phyloP scores from a whole-genome alignment of 441 rosid genomes.

The Pelargonium citronellum region DNA sequence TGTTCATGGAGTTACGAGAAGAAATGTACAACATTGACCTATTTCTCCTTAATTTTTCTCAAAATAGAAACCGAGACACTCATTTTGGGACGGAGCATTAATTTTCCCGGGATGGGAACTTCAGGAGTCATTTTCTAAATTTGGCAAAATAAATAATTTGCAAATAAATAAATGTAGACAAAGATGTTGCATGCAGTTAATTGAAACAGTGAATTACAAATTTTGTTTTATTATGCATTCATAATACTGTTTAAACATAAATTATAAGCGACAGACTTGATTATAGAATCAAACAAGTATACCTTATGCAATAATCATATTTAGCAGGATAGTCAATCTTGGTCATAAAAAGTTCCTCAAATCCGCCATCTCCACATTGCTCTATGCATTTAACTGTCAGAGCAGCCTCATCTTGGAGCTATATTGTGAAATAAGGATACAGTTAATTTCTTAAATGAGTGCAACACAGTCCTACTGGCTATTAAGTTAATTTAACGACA shows the following conservation, averaged over 20 bases:
- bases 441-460: neutral
- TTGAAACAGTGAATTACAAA: neutral
- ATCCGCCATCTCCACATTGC: constrained; percentile 68
- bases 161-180: neutral
- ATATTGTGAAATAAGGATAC: constrained; percentile 19
- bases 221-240: neutral
- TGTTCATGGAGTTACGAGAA: too few species aligned
- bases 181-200: neutral
- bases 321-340: constrained; percentile 73
- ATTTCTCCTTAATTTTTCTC: too few species aligned
- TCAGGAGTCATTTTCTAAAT: neutral
- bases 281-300: constrained; percentile 19
- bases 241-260: neutral
- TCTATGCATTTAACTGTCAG: constrained; percentile 58
- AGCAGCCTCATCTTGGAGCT: constrained; percentile 81
- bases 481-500: constrained; percentile 12
- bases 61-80: too few species aligned
- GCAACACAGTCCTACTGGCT: neutral
- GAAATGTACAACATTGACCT: too few species aligned
- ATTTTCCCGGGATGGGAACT: neutral
- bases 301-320: constrained; percentile 79
- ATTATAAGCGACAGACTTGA: neutral
- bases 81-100: too few species aligned
- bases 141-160: neutral
- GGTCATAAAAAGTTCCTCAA: constrained; percentile 64